Conservation (phyloP, 202 grass and related monocot genomes). For the Panicum virgatum region DNA sequence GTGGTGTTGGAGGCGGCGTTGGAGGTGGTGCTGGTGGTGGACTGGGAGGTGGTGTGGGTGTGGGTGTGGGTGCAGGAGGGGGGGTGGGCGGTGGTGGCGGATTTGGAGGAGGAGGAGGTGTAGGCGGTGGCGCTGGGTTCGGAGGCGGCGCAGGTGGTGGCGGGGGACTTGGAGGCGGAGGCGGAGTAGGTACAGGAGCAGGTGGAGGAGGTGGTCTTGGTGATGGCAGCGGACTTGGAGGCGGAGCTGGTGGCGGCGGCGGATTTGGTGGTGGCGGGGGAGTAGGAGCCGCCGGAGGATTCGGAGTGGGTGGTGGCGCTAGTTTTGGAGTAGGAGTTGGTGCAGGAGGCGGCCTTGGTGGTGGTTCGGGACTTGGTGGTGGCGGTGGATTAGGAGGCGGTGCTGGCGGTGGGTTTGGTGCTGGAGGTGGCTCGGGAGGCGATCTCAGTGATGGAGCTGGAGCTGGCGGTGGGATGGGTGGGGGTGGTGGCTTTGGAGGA, state of each 20-base stretch:
- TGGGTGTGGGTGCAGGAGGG: not conserved
- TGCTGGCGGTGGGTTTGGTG: not conserved
- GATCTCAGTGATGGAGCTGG: not conserved
- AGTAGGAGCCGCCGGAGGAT: not conserved
- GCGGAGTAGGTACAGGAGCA: not conserved
- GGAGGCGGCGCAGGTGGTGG: not conserved
- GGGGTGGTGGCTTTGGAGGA: slow-evolving; percentile 7
- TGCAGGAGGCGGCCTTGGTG: not conserved
- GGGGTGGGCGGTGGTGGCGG: not conserved
- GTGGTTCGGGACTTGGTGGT: slow-evolving; percentile 2
- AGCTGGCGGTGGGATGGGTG: not conserved
- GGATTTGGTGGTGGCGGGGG: not conserved
- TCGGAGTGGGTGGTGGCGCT: not conserved
- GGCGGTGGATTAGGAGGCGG: not conserved
- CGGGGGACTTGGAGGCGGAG: not conserved
- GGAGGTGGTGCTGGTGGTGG: not conserved
- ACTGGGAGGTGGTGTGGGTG: not conserved
- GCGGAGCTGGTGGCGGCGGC: not conserved
- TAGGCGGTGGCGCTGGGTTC: no score
- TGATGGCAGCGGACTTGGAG: not conserved
- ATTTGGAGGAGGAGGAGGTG: not conserved
- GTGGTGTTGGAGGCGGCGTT: no score
- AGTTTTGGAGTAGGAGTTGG: not conserved
- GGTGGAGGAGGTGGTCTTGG: not conserved
- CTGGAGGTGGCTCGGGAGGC: not conserved